phyloP scores from a whole-genome alignment of 2,329 filamentous ascomycete species.

The Arthrinium phaeospermum region DNA sequence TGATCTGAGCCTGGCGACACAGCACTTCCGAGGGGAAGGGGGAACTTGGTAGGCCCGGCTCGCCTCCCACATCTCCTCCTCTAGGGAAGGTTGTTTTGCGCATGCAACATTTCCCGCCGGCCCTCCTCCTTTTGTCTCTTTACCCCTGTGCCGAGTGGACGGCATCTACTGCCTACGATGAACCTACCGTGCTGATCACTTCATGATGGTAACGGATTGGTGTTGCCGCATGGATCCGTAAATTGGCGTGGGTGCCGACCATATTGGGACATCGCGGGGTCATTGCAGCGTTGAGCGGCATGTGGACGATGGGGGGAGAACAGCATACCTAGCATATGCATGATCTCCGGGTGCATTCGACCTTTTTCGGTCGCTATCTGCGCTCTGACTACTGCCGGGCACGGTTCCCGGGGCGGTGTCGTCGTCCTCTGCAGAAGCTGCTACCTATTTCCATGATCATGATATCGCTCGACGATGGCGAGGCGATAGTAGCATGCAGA shows the following conservation, averaged over 20 bases:
- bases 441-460: neutral
- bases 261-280: neutral
- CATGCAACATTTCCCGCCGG: neutral
- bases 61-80: neutral
- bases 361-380: neutral
- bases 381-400: neutral
- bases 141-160: neutral
- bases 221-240: neutral
- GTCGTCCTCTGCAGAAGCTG: neutral
- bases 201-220: neutral
- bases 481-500: constrained; percentile 11
- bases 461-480: constrained; percentile 8
- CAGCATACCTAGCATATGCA: constrained; percentile 9
- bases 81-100: neutral
- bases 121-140: neutral
- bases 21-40: neutral
- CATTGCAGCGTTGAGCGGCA: neutral
- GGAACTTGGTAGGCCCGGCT: neutral
- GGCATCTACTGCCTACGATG: neutral
- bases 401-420: neutral
- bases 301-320: neutral
- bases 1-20: neutral
- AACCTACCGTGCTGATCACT: neutral
- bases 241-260: neutral
- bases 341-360: constrained; percentile 1